phyloP scores from a whole-genome alignment of 441 rosid genomes.

The Pelargonium cotyledonis region DNA sequence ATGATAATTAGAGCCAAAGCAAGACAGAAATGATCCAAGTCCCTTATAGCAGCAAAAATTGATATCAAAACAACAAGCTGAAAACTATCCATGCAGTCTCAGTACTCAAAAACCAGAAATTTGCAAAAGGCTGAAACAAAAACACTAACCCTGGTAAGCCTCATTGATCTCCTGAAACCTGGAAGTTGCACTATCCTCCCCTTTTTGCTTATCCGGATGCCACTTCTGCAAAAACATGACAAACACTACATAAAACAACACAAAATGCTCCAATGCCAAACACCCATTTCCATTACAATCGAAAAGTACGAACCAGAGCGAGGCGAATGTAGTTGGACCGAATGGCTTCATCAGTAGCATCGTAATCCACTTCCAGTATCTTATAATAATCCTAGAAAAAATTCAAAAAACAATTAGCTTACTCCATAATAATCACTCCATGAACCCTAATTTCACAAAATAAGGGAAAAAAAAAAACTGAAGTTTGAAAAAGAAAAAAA shows the following conservation, averaged over 20 bases:
- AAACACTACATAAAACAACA: neutral
- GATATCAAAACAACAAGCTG: too few species aligned
- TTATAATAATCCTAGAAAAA: slow-evolving; percentile 69
- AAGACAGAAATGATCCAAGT: too few species aligned
- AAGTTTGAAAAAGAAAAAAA: neutral
- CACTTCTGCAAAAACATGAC: slow-evolving; percentile 50
- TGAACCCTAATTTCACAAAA: neutral
- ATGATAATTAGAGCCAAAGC: too few species aligned
- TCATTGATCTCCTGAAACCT: slow-evolving; percentile 94
- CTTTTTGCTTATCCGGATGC: slow-evolving; percentile 90
- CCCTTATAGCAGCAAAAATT: too few species aligned
- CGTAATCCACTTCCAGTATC: slow-evolving; percentile 68
- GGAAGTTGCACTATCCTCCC: slow-evolving; percentile 50
- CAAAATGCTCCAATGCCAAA: neutral
- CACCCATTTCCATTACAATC: neutral
- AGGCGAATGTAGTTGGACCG: slow-evolving; percentile 89
- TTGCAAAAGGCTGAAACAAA: neutral
- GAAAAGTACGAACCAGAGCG: slow-evolving; percentile 48
- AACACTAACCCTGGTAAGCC: slow-evolving; percentile 68
- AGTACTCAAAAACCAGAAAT: too few species aligned
- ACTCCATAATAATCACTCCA: slow-evolving; percentile 9
- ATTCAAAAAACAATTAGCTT: neutral
- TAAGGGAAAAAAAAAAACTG: neutral
- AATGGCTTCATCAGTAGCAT: slow-evolving; percentile 75
- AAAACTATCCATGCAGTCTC: too few species aligned